Conservation (phyloP, 345 rosid genomes). For the Salix purpurea region DNA sequence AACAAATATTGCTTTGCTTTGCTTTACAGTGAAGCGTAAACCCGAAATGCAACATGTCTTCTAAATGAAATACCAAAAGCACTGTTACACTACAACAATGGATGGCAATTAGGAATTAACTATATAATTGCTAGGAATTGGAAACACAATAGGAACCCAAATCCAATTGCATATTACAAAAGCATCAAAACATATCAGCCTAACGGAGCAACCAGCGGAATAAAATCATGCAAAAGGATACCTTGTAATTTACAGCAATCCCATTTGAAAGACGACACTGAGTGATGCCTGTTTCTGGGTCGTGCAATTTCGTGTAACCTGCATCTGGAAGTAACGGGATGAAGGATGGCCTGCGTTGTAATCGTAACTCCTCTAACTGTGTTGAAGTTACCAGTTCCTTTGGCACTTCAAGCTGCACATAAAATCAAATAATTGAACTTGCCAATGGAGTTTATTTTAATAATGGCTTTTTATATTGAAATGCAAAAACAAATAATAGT, state of each 20-base stretch:
- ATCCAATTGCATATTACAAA: neutral
- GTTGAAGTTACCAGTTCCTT: conserved; percentile 67
- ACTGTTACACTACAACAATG: neutral
- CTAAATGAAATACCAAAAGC: neutral
- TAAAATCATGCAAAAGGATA: conserved; percentile 18
- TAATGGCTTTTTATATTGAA: conserved; percentile 6
- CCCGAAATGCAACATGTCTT: neutral
- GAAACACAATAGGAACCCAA: neutral
- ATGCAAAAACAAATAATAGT: neutral
- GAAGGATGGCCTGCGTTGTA: conserved; percentile 62
- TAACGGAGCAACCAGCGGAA: neutral
- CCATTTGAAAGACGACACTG: conserved; percentile 89
- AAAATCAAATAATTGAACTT: conserved; percentile 16
- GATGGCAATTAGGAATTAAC: neutral
- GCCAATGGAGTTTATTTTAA: conserved; percentile 7
- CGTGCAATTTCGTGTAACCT: conserved; percentile 55
- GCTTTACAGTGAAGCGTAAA: neutral
- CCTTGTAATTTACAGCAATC: conserved; percentile 86
- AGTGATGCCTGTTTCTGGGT: conserved; percentile 83
- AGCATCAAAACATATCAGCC: neutral
- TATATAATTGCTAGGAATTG: neutral
- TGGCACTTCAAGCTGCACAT: conserved; percentile 94
- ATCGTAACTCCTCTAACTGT: conserved; percentile 65
- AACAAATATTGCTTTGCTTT: neutral
- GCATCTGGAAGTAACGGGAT: conserved; percentile 46